phyloP scores from a whole-genome alignment of 2,329 filamentous ascomycete genomes.

The Aspergillus proliferans region DNA sequence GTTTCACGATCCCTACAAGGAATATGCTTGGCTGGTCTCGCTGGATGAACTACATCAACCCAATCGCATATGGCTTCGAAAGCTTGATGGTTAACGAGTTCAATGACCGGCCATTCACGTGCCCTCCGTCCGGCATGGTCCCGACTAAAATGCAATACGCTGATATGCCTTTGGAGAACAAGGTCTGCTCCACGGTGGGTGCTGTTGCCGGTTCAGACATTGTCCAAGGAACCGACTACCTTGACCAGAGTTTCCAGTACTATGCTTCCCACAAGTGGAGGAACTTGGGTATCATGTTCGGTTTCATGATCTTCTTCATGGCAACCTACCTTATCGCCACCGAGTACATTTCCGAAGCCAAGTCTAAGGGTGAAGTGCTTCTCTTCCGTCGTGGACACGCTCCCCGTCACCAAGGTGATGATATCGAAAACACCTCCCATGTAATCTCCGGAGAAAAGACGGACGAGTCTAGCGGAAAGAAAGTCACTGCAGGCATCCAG shows the following conservation, averaged over 20 bases:
- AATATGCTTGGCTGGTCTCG: slow-evolving; percentile 74
- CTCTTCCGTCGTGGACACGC: slow-evolving; percentile 67
- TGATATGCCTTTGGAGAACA: slow-evolving; percentile 27
- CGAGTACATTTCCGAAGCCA: slow-evolving; percentile 58
- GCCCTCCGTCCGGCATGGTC: slow-evolving; percentile 33
- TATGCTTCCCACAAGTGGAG: slow-evolving; percentile 55
- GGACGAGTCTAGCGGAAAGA: slow-evolving; percentile 17
- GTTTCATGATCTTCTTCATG: slow-evolving; percentile 58
- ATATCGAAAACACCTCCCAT: slow-evolving; percentile 20
- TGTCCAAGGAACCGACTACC: slow-evolving; percentile 56
- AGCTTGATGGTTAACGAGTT: slow-evolving; percentile 81
- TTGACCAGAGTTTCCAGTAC: slow-evolving; percentile 53
- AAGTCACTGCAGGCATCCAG: slow-evolving; percentile 43
- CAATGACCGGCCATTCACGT: slow-evolving; percentile 54
- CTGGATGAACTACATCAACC: slow-evolving; percentile 79
- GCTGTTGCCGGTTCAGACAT: slow-evolving; percentile 46
- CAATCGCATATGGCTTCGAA: slow-evolving; percentile 75
- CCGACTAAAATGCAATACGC: slow-evolving; percentile 29
- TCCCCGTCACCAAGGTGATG: slow-evolving; percentile 31
- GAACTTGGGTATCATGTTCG: slow-evolving; percentile 64
- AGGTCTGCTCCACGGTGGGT: slow-evolving; percentile 56
- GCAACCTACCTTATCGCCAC: slow-evolving; percentile 57
- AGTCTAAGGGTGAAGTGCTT: slow-evolving; percentile 70
- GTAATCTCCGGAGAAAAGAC: slow-evolving; percentile 28
- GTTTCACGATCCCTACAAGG: slow-evolving; percentile 38